Conservation (phyloP, 192 early-diverging fungal genomes). For the Backusella liffmaniae region DNA sequence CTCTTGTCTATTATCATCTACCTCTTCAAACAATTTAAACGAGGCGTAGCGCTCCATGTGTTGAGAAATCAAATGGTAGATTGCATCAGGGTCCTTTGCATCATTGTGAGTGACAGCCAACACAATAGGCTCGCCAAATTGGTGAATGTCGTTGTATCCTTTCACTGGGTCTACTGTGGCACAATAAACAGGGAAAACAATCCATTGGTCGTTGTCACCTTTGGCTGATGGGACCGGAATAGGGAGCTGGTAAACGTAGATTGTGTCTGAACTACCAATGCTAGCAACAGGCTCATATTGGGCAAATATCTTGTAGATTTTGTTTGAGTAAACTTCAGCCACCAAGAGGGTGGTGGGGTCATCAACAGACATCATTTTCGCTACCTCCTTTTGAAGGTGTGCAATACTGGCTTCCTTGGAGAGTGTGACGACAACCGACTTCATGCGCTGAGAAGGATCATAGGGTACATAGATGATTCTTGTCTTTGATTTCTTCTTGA, state of each 20-base stretch:
- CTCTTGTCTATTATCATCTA: background rate
- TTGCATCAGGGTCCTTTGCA: slow-evolving; percentile 26
- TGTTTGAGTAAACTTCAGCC: slow-evolving; percentile 51
- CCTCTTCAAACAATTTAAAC: slow-evolving; percentile 37
- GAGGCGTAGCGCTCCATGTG: slow-evolving; percentile 46
- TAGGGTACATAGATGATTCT: slow-evolving; percentile 54
- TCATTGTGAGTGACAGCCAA: slow-evolving; percentile 43
- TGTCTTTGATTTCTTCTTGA: slow-evolving; percentile 52
- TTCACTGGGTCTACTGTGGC: slow-evolving; percentile 25
- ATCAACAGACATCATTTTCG: slow-evolving; percentile 48
- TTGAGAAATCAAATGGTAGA: slow-evolving; percentile 37
- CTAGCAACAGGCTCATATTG: slow-evolving; percentile 46
- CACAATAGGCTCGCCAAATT: slow-evolving; percentile 47
- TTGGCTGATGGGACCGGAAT: slow-evolving; percentile 17
- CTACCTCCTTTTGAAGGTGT: slow-evolving; percentile 60
- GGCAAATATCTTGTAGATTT: slow-evolving; percentile 55
- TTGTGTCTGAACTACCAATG: slow-evolving; percentile 33
- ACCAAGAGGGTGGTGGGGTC: slow-evolving; percentile 40
- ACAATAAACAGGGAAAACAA: slow-evolving; percentile 34
- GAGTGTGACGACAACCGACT: slow-evolving; percentile 52
- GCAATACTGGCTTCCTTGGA: slow-evolving; percentile 63
- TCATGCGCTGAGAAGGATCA: slow-evolving; percentile 37
- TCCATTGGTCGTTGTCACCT: background rate
- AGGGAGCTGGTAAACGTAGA: slow-evolving; percentile 37
- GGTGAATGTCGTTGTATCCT: slow-evolving; percentile 10